Evolutionary conservation across 2,329 filamentous ascomycete species (phyloP).

Genomic region (Paramyrothecium roridum): DNA sequence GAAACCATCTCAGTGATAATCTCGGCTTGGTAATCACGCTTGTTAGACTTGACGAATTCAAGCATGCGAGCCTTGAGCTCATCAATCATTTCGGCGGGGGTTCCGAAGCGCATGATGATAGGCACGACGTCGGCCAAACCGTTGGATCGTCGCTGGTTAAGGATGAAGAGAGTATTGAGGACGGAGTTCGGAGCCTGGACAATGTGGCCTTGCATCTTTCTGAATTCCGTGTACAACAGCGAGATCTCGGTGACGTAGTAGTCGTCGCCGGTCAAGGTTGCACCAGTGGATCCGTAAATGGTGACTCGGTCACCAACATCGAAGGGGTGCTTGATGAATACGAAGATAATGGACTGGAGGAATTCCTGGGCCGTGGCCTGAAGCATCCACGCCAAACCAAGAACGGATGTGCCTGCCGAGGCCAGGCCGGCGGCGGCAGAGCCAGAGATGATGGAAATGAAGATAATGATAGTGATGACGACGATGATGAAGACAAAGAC

Average conservation of each 20-base stretch:
- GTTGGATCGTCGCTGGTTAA: slow-evolving; percentile 89
- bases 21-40: slow-evolving; percentile 83
- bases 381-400: slow-evolving; percentile 90
- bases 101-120: slow-evolving; percentile 85
- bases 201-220: slow-evolving; percentile 96
- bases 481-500: slow-evolving; percentile 85
- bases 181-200: slow-evolving; percentile 95
- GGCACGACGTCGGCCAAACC: slow-evolving; percentile 82
- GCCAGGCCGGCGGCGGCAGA: slow-evolving; percentile 90
- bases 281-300: slow-evolving; percentile 85
- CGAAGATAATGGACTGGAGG: slow-evolving; percentile 88
- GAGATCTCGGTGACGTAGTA: slow-evolving; percentile 96
- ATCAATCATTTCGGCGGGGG: slow-evolving; percentile 78
- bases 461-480: slow-evolving; percentile 78
- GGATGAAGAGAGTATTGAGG: slow-evolving; percentile 88
- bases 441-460: slow-evolving; percentile 84
- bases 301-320: slow-evolving; percentile 93
- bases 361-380: slow-evolving; percentile 93
- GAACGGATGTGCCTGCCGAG: slow-evolving; percentile 80
- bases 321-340: slow-evolving; percentile 96
- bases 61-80: slow-evolving; percentile 75
- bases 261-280: slow-evolving; percentile 76
- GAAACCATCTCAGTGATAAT: slow-evolving; percentile 81
- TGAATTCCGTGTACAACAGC: slow-evolving; percentile 92
- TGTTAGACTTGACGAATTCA: slow-evolving; percentile 79